Percentiles rank a stretch among this genome's conserved stretches.
phyloP scores from a whole-genome alignment of 495 filamentous ascomycete species.

The Lasiosphaeriaceae sp. region DNA sequence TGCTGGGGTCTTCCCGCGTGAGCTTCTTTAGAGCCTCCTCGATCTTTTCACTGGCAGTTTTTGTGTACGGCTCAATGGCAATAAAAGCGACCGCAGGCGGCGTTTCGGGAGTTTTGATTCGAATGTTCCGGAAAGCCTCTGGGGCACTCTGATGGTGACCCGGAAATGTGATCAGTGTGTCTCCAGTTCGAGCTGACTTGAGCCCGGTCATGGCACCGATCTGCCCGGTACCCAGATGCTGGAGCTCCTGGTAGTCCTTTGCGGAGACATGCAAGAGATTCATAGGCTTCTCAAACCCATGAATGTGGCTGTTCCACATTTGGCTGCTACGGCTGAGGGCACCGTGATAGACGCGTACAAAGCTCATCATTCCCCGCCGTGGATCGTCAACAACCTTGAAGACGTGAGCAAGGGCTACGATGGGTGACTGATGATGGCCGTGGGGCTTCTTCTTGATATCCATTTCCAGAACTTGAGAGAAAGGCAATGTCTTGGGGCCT shows the following conservation, averaged over 20 bases:
- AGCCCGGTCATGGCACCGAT: constrained; percentile 95
- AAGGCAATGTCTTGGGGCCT: constrained; percentile 49
- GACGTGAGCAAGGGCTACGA: constrained; percentile 77
- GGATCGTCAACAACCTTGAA: constrained; percentile 96
- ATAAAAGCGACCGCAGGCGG: constrained; percentile 96
- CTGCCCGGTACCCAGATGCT: constrained; percentile 74
- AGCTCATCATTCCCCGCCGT: constrained; percentile 82
- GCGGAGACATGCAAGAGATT: constrained; percentile 90
- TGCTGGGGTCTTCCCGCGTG: constrained; percentile 87
- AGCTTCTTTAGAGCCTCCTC: constrained; percentile 71
- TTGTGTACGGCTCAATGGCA: constrained; percentile 78
- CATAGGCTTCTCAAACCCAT: constrained; percentile 74
- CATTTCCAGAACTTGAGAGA: constrained; percentile 49
- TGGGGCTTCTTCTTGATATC: constrained; percentile 41
- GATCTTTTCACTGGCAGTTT: constrained; percentile 72
- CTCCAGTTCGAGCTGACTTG: constrained; percentile 85
- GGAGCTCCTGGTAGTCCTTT: constrained; percentile 79
- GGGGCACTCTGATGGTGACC: constrained; percentile 45
- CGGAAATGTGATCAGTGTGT: constrained; percentile 77
- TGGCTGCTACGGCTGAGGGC: constrained; percentile 65
- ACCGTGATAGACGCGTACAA: constrained; percentile 88
- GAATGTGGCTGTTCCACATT: constrained; percentile 85
- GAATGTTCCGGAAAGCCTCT: constrained; percentile 66
- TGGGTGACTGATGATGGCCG: constrained; percentile 40
- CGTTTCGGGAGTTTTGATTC: constrained; percentile 82